Percentiles rank a stretch among this genome's conserved stretches.
Conservation (phyloP, 768 basidiomycete species). For the Mycena galericulata region DNA sequence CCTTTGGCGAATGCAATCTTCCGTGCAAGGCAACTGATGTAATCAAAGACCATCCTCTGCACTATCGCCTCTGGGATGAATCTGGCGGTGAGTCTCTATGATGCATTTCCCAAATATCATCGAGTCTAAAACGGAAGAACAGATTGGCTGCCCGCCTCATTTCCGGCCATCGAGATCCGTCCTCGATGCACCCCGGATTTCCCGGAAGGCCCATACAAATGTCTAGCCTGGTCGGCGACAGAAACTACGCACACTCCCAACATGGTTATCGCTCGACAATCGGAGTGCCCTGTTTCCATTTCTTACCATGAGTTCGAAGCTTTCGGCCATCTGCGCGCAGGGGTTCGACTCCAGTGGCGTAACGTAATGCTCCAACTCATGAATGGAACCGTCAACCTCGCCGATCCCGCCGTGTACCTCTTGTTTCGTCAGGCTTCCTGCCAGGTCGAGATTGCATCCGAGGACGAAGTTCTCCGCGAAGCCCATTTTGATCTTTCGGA, state of each 20-base stretch:
- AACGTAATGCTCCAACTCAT: constrained; percentile 63
- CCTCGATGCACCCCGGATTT: constrained; percentile 47
- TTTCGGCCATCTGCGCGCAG: constrained; percentile 60
- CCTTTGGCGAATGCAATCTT: constrained; percentile 34
- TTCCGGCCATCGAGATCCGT: constrained; percentile 23
- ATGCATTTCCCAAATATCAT: too few species aligned
- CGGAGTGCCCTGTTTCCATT: constrained; percentile 45
- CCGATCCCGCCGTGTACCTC: constrained; percentile 51
- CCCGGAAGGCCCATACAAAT: constrained; percentile 44
- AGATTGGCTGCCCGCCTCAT: constrained; percentile 7
- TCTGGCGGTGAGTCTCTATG: background rate
- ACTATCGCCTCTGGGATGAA: constrained; percentile 10
- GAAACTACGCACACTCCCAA: constrained; percentile 56
- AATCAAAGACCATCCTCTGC: constrained; percentile 23
- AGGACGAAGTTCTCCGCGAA: constrained; percentile 38
- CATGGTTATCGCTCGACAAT: constrained; percentile 43
- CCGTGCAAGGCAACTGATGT: background rate
- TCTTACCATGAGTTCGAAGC: constrained; percentile 59
- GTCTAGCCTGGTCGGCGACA: constrained; percentile 51
- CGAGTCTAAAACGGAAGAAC: too few species aligned
- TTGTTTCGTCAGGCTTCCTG: constrained; percentile 58
- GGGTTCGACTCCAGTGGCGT: constrained; percentile 59
- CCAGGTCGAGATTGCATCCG: constrained; percentile 52
- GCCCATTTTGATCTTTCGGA: constrained; percentile 58
- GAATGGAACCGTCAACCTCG: constrained; percentile 52